A percentile compares a stretch with the other conserved stretches of the same genome.
These are phyloP conservation scores for Geotrichum phurueaensis DNA, from an alignment of 1,139 yeast genomes.

Conservation along the genomic window DNA sequence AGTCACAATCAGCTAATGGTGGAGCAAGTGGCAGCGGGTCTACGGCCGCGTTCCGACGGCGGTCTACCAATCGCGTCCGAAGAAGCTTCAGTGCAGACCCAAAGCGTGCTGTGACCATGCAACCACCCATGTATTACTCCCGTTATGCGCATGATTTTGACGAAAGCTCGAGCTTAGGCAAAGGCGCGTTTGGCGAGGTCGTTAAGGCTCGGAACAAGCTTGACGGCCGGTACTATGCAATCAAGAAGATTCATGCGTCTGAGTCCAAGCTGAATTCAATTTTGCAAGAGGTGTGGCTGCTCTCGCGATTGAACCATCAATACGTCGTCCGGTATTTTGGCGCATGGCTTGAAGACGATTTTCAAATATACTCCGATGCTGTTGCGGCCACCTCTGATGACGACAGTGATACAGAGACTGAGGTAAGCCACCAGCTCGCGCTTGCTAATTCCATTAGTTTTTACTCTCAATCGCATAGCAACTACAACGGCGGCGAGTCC, in stretches of 20 bases:
- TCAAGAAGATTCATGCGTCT: conserved; percentile 82
- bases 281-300: conserved; percentile 81
- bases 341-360: conserved; percentile 87
- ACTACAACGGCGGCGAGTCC: conserved; percentile 17
- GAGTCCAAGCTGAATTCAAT: conserved; percentile 74
- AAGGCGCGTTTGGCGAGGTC: conserved; percentile 96
- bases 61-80: conserved; percentile 10
- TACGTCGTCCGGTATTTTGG: conserved; percentile 94
- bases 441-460: conserved; percentile 10
- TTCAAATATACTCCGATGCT: conserved; percentile 22
- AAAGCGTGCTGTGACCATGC: conserved; percentile 6
- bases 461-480: conserved; percentile 8
- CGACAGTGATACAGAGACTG: conserved; percentile 16
- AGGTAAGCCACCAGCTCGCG: neutral
- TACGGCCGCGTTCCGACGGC: conserved; percentile 12
- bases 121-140: conserved; percentile 35
- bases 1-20: neutral
- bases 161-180: conserved; percentile 85
- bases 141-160: conserved; percentile 81
- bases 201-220: conserved; percentile 88
- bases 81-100: conserved; percentile 18
- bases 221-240: conserved; percentile 92
- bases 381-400: conserved; percentile 22
- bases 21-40: neutral
- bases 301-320: conserved; percentile 89